Evolutionary conservation across 345 rosid species (phyloP), one percentile per base, ranked within the genome.

Genomic region (Sonneratia alba): DNA sequence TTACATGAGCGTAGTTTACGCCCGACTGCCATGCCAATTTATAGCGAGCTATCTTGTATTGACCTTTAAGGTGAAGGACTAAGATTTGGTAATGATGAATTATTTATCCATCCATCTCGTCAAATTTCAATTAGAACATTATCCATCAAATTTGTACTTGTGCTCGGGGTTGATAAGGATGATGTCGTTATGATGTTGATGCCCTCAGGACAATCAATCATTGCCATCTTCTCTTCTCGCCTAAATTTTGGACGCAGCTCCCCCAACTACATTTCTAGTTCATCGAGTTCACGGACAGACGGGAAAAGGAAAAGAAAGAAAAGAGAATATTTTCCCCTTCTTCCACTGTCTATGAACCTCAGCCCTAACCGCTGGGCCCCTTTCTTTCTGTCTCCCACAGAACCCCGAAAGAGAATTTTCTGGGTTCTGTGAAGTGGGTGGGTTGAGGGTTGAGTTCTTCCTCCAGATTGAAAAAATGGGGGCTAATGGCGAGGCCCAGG

Each of bases 401-500:
- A 32, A 62, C 37, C 66, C 38, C 13, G 13, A 27, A 24, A 32
- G 37, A 24, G 32, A 62, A 62, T 10, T 42, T 34, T 62, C 32
- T 27, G 19, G 38, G 66, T 27, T 27, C 36, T 27, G 38, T 27
- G 66, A n/a, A 8, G 36, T 61, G 34, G 36, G 62, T 5, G 9
- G 32, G 62, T 10, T 2, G 36, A 27, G 65, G n/a, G n/a, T 61
- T 27, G 65, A 61, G 65, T 24, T 61, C n/a, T 12, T 61, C 65
- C 36, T 27, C 36, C 43, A n/a, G 64, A 11, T 67, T 16, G 53
- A 7, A 27, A 49, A 49, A 70, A 69, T 87, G 85, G 89, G 88
- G 81, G 65, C 72, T 68, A 77, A 71, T 61, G 45, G 36, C 15
- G 81, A 81, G 70, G 78, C 83, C 34, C 81, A 75, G 62, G 94